phyloP scores from a whole-genome alignment of 306 rosid species.

The Astragalus glycyphyllos region DNA sequence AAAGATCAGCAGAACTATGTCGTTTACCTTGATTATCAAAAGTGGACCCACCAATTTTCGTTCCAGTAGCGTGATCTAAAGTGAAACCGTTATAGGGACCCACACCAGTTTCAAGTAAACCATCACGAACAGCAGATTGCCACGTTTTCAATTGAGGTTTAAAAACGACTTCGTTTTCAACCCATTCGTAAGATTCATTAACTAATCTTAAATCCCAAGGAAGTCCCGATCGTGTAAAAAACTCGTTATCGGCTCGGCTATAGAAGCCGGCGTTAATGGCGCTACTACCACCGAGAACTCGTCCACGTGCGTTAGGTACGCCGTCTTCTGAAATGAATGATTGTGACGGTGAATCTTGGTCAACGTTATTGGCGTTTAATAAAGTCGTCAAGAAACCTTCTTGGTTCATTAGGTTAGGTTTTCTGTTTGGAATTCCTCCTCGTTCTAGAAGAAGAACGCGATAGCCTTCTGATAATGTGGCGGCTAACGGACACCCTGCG shows the following conservation, averaged over 20 bases:
- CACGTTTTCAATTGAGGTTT: constrained; percentile 65
- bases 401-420: constrained; percentile 63
- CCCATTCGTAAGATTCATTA: constrained; percentile 83
- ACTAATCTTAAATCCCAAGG: constrained; percentile 64
- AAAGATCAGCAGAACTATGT: constrained; percentile 80
- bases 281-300: constrained; percentile 95
- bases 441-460: constrained; percentile 78
- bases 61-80: constrained; percentile 67
- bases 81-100: constrained; percentile 81
- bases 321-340: constrained; percentile 85
- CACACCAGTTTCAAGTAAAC: constrained; percentile 75
- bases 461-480: constrained; percentile 63
- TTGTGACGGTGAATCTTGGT: constrained; percentile 63
- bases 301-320: constrained; percentile 85
- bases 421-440: constrained; percentile 59
- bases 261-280: constrained; percentile 95
- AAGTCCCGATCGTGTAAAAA: constrained; percentile 51
- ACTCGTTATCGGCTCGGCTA: constrained; percentile 73
- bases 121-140: constrained; percentile 87
- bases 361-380: constrained; percentile 42
- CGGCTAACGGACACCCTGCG: constrained; percentile 90
- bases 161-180: constrained; percentile 75
- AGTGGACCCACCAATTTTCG: constrained; percentile 91
- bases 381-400: constrained; percentile 86
- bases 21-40: constrained; percentile 70